Conservation (phyloP, 176 grass and related monocot species). For the Hsuehochloa calcarea region DNA sequence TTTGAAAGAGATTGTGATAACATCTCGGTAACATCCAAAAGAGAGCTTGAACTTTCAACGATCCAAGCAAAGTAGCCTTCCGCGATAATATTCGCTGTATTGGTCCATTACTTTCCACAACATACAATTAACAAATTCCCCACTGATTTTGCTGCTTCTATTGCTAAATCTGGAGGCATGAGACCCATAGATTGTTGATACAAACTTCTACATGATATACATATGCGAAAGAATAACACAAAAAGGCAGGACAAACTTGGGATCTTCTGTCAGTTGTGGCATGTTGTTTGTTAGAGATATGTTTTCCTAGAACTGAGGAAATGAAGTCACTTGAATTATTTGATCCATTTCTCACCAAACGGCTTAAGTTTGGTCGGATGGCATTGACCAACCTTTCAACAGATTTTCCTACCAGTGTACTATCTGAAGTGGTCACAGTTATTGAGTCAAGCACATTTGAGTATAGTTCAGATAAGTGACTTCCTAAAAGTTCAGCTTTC, state of each 20-base stretch:
- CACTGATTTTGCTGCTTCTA: constrained; percentile 62
- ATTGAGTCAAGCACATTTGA: constrained; percentile 66
- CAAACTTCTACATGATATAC: constrained; percentile 77
- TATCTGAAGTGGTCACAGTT: constrained; percentile 70
- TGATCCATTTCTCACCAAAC: constrained; percentile 59
- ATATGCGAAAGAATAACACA: constrained; percentile 68
- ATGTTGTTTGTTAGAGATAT: constrained; percentile 42
- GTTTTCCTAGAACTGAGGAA: constrained; percentile 42
- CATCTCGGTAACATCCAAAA: constrained; percentile 57
- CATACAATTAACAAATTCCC: constrained; percentile 62
- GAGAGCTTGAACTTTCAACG: constrained; percentile 47
- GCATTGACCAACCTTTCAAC: constrained; percentile 67
- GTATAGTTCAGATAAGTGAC: constrained; percentile 78
- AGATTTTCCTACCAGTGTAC: constrained; percentile 70
- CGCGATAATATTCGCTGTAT: constrained; percentile 45
- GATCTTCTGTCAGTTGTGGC: constrained; percentile 36
- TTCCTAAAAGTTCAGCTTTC: constrained; percentile 65
- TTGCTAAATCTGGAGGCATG: constrained; percentile 77
- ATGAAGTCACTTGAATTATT: constrained; percentile 45
- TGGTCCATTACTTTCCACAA: constrained; percentile 71
- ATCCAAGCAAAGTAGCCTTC: constrained; percentile 91
- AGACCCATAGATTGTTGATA: constrained; percentile 68
- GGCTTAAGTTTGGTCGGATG: constrained; percentile 58
- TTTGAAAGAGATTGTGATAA: constrained; percentile 53
- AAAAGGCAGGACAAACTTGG: constrained; percentile 56